These are phyloP conservation scores for Epicoccum sorghinum DNA, from an alignment of 2,329 filamentous ascomycete species.

Conservation along the genomic window DNA sequence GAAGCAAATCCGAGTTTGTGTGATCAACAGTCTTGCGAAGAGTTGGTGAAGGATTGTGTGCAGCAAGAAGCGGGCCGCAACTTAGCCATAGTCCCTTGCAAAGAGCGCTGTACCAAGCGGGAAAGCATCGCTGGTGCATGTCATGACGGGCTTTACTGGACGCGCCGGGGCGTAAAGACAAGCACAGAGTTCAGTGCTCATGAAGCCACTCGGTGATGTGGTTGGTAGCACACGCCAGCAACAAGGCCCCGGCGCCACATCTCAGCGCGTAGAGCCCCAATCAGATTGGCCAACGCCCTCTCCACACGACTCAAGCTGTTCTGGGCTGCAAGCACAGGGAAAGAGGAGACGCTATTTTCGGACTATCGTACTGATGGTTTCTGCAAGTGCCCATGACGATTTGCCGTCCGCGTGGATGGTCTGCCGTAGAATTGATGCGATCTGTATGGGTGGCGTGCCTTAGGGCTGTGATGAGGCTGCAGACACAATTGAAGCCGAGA, in stretches of 20 bases:
- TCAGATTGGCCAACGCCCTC: conserved; percentile 13
- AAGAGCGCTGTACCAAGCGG: conserved; percentile 27
- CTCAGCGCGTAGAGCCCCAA: conserved; percentile 14
- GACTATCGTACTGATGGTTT: conserved; percentile 14
- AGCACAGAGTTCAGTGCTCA: conserved; percentile 26
- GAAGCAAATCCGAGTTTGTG: conserved; percentile 5
- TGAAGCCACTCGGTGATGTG: conserved; percentile 37
- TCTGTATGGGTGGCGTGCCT: conserved; percentile 21
- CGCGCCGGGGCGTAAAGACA: conserved; percentile 38
- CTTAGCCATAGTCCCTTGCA: conserved; percentile 29
- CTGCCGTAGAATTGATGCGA: conserved; percentile 8
- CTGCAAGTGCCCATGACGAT: conserved; percentile 6
- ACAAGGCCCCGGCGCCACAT: conserved; percentile 24
- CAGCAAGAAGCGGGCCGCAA: conserved; percentile 25
- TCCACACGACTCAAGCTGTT: conserved; percentile 20
- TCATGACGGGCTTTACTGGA: conserved; percentile 29
- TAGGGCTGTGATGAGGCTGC: conserved; percentile 40
- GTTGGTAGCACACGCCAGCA: conserved; percentile 38
- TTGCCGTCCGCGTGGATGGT: conserved; percentile 22
- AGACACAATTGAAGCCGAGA: conserved; percentile 22
- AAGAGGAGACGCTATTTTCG: conserved; percentile 36
- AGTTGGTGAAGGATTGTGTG: conserved; percentile 28
- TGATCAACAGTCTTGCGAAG: conserved; percentile 24
- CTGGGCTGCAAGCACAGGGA: conserved; percentile 26
- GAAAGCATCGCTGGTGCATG: conserved; percentile 24